These are phyloP conservation scores for Mentha longifolia DNA, from an alignment of 257 asterid genomes.

Conservation along the genomic window DNA sequence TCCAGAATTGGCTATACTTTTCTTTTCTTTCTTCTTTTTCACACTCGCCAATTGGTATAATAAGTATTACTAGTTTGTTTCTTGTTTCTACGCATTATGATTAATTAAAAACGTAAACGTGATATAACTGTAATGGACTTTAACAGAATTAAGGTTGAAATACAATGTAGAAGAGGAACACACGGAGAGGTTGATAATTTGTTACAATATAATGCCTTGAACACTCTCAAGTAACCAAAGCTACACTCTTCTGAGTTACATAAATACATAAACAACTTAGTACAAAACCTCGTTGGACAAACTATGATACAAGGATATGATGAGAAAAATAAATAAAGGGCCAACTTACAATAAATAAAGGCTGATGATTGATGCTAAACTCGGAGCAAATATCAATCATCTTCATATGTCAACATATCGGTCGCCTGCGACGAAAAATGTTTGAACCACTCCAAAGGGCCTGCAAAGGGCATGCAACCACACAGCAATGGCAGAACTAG, in stretches of 20 bases:
- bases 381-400: constrained; percentile 34
- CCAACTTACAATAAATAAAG: constrained; percentile 1
- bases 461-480: constrained; percentile 87
- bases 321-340: not conserved
- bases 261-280: not conserved
- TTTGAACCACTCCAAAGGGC: constrained; percentile 68
- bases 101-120: not conserved
- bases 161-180: not conserved
- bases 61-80: too few relatives aligned
- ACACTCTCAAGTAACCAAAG: not conserved
- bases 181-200: not conserved
- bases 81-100: too few relatives aligned
- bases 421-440: constrained; percentile 53
- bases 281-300: constrained; percentile 7
- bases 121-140: not conserved
- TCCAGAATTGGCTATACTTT: too few relatives aligned
- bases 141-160: not conserved
- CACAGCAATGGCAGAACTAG: constrained; percentile 71
- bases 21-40: too few relatives aligned
- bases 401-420: constrained; percentile 27
- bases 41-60: too few relatives aligned
- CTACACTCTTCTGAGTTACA: not conserved
- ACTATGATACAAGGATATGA: constrained; percentile 18
- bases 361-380: not conserved
- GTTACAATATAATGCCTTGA: not conserved